Evolutionary conservation across 345 rosid species (phyloP), one percentile per base, ranked within the genome.

Genomic region (Eucalyptus melliodora): DNA sequence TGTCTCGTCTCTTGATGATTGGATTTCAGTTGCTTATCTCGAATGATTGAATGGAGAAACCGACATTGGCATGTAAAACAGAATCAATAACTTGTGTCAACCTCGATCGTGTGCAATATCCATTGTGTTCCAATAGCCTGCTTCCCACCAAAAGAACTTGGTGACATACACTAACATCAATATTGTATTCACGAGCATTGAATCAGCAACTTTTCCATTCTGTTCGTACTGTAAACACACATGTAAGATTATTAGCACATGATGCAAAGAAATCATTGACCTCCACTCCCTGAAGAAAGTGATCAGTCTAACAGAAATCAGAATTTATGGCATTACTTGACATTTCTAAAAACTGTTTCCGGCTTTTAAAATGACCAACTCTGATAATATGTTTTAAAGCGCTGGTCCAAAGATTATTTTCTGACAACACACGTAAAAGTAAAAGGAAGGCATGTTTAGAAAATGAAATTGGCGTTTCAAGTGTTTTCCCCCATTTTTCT

Each of bases 41-140:
- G 30, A 40, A 77, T 77, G 83, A 40, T 77, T 77, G 83, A 77
- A 77, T 77, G 47, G 83, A 77, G 16, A 21, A 37, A 77, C 16
- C 6, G 83, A 37, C 7, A 23, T 21, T 40, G 6, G 83, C 83
- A 77, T 37, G 83, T 77, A 77, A 40, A 77, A 77, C 47, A 77
- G 45, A 77, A 77, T 77, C 47, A 77, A 77, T 77, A 77, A 21
- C 47, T 77, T 16, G 88, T 69, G 90, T 86, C 89, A 89, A 98
- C 99, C 99, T 96, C 99, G 95, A 93, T 98, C 99, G 87, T 98
- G 99, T 31, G 99, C 99, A 77, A 98, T 97, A 89, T 98, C 99
- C 99, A 98, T 98, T 87, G 99, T 96, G 94, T 91, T 97, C 99
- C 97, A 97, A 90, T 97, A 98, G 87, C 99, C 99, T 91, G 97